phyloP scores from a whole-genome alignment of 768 basidiomycete species.

The Collybia nuda region DNA sequence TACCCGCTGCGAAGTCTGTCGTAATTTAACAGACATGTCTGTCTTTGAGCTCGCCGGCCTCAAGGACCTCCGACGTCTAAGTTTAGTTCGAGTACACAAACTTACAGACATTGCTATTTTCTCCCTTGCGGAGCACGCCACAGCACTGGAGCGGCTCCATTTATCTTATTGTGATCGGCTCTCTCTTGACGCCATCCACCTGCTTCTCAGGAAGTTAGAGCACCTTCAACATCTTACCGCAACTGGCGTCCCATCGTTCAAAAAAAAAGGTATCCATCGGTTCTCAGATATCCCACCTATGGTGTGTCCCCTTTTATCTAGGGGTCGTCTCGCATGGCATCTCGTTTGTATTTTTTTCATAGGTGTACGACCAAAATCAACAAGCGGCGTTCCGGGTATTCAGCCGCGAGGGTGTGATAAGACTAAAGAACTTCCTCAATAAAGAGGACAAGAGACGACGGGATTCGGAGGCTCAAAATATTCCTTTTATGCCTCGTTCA shows the following conservation, averaged over 20 bases:
- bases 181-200: constrained; percentile 73
- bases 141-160: constrained; percentile 75
- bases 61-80: constrained; percentile 69
- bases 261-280: constrained; percentile 63
- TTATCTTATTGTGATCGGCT: constrained; percentile 85
- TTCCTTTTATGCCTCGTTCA: constrained; percentile 57
- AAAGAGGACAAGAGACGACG: constrained; percentile 62
- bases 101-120: constrained; percentile 84
- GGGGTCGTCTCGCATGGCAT: constrained; percentile 1
- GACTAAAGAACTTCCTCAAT: constrained; percentile 68
- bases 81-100: constrained; percentile 77
- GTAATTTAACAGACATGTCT: constrained; percentile 80
- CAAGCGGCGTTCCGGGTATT: constrained; percentile 78
- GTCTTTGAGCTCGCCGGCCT: constrained; percentile 79
- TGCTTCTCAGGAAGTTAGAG: constrained; percentile 58
- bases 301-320: constrained; percentile 37
- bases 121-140: constrained; percentile 72
- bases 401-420: constrained; percentile 61
- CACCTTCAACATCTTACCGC: constrained; percentile 73
- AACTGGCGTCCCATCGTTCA: constrained; percentile 78
- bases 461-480: constrained; percentile 58
- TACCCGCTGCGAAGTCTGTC: constrained; percentile 58
- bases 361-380: constrained; percentile 71
- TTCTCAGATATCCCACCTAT: constrained; percentile 76
- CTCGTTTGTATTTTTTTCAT: not conserved